Evolutionary conservation across 2,329 filamentous ascomycete genomes (phyloP), one percentile per base, ranked within the genome.

Genomic region (Phialocephala sp.): DNA sequence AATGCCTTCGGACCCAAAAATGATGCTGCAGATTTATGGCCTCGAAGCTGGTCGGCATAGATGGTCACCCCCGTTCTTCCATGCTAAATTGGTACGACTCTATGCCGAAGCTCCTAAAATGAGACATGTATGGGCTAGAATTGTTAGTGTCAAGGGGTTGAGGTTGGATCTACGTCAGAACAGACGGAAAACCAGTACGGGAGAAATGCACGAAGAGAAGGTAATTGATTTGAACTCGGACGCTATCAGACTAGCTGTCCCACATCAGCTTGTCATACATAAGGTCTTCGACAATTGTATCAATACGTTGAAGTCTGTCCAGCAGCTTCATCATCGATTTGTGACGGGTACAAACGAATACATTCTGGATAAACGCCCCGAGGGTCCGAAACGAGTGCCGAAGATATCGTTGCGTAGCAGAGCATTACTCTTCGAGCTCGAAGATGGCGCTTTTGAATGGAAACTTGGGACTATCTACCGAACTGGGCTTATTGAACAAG

Each of bases 381-480:
- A 97, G 77, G 89, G 85, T 0, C 93, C 96, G 0, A 98, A 96
- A 76, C 83, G 87, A 55, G 89, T 99, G 0, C 95, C 95, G 1
- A 94, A 92, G 74, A 82, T 99, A 24, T 94, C 93, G 0, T 71
- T 99, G 11, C 88, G 93, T 60, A 91, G 90, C 62, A 91, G 91
- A 72, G 91, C 91, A 5, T 83, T 99, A 27, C 80, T 97, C 2
- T 94, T 99, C 66, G 94, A 98, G 75, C 83, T 99, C 41, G 95
- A 99, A 79, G 95, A 99, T 76, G 94, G 95, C 59, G 90, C 92
- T 0, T 99, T 99, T 74, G 95, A 99, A 77, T 99, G 94, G 92
- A 98, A 97, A 76, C 82, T 99, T 11, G 93, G 94, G 18, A 89
- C 93, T 75, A 99, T 99, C 60, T 99, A 98, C 77, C 89, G 94